Evolutionary conservation across 2,329 filamentous ascomycete species (phyloP).

Genomic region (Elsinoe perseae): DNA sequence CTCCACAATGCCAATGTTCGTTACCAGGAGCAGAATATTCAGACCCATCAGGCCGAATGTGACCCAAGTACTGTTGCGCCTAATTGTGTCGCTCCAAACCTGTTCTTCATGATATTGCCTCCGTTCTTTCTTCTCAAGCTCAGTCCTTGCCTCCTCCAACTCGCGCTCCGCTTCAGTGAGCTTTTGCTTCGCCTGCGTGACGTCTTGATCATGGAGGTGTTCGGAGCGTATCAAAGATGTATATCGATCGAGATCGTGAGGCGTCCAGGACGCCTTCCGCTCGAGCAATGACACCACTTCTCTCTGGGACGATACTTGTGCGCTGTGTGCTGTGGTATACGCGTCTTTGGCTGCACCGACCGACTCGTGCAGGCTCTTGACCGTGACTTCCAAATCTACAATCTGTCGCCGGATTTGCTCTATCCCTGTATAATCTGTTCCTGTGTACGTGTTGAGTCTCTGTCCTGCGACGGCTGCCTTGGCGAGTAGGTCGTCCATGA

Average conservation of each 20-base stretch:
- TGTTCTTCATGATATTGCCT: constrained; percentile 97
- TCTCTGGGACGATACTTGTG: constrained; percentile 81
- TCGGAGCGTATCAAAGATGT: constrained; percentile 86
- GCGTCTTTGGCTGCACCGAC: constrained; percentile 65
- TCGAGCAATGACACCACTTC: constrained; percentile 93
- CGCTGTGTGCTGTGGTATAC: constrained; percentile 77
- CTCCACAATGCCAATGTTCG: constrained; percentile 83
- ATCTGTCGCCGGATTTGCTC: constrained; percentile 78
- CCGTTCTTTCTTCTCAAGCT: constrained; percentile 74
- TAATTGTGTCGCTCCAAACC: constrained; percentile 97
- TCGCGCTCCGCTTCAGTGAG: constrained; percentile 70
- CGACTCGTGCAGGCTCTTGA: constrained; percentile 52
- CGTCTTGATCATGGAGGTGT: constrained; percentile 83
- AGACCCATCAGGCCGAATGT: constrained; percentile 98
- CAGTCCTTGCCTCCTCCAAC: constrained; percentile 66
- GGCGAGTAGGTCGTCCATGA: constrained; percentile 85
- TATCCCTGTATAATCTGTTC: constrained; percentile 76
- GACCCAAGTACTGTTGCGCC: constrained; percentile 94
- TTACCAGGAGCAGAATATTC: constrained; percentile 80
- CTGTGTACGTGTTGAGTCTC: constrained; percentile 86
- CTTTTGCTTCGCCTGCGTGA: constrained; percentile 61
- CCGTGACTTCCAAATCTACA: constrained; percentile 52
- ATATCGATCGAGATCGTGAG: constrained; percentile 84
- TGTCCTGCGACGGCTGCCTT: constrained; percentile 79
- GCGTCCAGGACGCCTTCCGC: constrained; percentile 86